A percentile compares a stretch with the other conserved stretches of the same genome.
These are phyloP conservation scores for Exophiala viscosa DNA, from an alignment of 2,329 filamentous ascomycete genomes.

Conservation along the genomic window DNA sequence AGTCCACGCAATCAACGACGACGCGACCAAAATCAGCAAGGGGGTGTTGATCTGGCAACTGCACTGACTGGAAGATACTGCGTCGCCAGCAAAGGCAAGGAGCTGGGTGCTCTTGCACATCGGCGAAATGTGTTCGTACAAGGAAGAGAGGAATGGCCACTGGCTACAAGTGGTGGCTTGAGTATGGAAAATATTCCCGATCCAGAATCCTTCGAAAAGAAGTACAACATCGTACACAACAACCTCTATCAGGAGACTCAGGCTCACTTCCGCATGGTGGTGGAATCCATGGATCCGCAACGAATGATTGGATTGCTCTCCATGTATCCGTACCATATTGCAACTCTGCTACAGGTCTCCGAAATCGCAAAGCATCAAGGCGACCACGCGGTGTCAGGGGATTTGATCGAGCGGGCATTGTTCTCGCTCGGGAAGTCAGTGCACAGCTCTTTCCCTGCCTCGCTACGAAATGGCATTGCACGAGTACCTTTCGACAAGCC, in stretches of 20 bases:
- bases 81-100: constrained; percentile 56
- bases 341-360: constrained; percentile 87
- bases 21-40: constrained; percentile 54
- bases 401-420: constrained; percentile 83
- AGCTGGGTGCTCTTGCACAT: constrained; percentile 66
- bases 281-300: constrained; percentile 81
- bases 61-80: constrained; percentile 53
- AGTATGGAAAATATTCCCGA: constrained; percentile 70
- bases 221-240: constrained; percentile 78
- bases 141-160: constrained; percentile 83
- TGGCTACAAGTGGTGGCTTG: constrained; percentile 72
- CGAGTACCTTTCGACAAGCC: constrained; percentile 74
- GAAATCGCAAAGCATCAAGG: constrained; percentile 88
- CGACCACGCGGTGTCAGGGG: constrained; percentile 78
- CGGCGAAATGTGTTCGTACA: constrained; percentile 80
- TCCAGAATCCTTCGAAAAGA: constrained; percentile 55
- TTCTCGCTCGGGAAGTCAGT: constrained; percentile 91
- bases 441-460: constrained; percentile 74
- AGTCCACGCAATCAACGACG: constrained; percentile 47
- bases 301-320: constrained; percentile 72
- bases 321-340: constrained; percentile 82
- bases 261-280: constrained; percentile 68
- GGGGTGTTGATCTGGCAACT: constrained; percentile 50
- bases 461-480: constrained; percentile 72
- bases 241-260: constrained; percentile 70